phyloP scores from a whole-genome alignment of 257 asterid genomes.

The Nicotiana tomentosiformis region DNA sequence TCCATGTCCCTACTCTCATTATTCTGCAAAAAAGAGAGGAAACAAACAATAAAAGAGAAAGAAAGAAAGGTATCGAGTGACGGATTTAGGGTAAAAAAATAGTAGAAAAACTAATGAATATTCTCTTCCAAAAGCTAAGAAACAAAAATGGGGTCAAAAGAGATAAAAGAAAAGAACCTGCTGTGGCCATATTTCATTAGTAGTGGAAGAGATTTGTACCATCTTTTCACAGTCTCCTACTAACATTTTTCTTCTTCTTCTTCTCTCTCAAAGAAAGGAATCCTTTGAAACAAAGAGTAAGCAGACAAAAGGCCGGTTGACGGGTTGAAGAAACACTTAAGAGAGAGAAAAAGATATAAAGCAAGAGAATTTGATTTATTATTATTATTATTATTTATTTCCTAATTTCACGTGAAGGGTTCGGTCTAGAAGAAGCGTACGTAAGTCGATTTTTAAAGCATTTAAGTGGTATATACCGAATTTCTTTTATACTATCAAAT shows the following conservation, averaged over 20 bases:
- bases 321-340: background rate
- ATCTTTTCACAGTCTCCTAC: conserved; percentile 36
- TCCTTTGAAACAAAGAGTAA: conserved; percentile 41
- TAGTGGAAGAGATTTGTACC: conserved; percentile 15
- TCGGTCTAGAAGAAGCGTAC: background rate
- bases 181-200: too few species aligned
- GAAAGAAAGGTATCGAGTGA: background rate
- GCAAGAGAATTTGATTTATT: background rate
- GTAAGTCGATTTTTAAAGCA: background rate
- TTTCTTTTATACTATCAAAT: too few species aligned
- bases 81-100: too few species aligned
- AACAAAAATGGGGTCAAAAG: conserved; percentile 46
- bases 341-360: background rate
- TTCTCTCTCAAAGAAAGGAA: conserved; percentile 20
- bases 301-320: conserved; percentile 28
- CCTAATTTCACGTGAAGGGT: background rate
- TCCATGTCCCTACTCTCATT: conserved; percentile 24
- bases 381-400: background rate
- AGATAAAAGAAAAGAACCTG: background rate
- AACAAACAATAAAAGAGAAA: conserved; percentile 14
- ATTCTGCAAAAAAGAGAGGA: conserved; percentile 22
- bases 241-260: conserved; percentile 26
- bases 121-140: conserved; percentile 72
- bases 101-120: conserved; percentile 24
- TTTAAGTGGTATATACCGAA: too few species aligned